A percentile compares a stretch with the other conserved stretches of the same genome.
phyloP scores from a whole-genome alignment of 208 protist genomes.

The Trypanosoma avium region DNA sequence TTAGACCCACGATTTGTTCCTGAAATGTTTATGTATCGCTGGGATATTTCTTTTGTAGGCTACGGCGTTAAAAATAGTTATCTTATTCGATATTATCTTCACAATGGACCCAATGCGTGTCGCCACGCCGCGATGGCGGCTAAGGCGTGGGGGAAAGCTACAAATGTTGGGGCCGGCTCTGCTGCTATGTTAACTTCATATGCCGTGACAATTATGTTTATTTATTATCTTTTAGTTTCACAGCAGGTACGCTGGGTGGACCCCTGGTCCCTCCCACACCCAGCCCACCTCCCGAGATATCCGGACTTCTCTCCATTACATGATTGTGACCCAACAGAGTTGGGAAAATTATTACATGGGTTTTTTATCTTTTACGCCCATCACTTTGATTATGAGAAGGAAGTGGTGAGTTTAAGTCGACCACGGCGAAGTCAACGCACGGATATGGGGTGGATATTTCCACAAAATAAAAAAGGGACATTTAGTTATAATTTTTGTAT shows the following conservation, averaged over 20 bases:
- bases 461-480: slow-evolving; percentile 72
- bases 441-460: slow-evolving; percentile 81
- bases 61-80: slow-evolving; percentile 93
- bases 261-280: slow-evolving; percentile 85
- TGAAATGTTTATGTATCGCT: slow-evolving; percentile 90
- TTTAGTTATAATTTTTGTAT: slow-evolving; percentile 85
- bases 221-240: slow-evolving; percentile 87
- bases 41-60: slow-evolving; percentile 88
- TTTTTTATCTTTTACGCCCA: slow-evolving; percentile 88
- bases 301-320: slow-evolving; percentile 79
- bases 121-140: slow-evolving; percentile 84
- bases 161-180: slow-evolving; percentile 70
- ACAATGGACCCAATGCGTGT: slow-evolving; percentile 50
- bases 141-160: slow-evolving; percentile 91
- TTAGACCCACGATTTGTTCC: slow-evolving; percentile 82
- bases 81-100: slow-evolving; percentile 83
- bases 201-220: slow-evolving; percentile 82
- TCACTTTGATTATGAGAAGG: slow-evolving; percentile 82
- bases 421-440: slow-evolving; percentile 49
- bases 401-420: slow-evolving; percentile 80
- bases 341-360: slow-evolving; percentile 75
- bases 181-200: slow-evolving; percentile 89
- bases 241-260: slow-evolving; percentile 79
- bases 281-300: slow-evolving; percentile 83
- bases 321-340: slow-evolving; percentile 66